A percentile compares a stretch with the other conserved stretches of the same genome.
phyloP scores from a whole-genome alignment of 208 protist genomes.

The Angomonas deanei region DNA sequence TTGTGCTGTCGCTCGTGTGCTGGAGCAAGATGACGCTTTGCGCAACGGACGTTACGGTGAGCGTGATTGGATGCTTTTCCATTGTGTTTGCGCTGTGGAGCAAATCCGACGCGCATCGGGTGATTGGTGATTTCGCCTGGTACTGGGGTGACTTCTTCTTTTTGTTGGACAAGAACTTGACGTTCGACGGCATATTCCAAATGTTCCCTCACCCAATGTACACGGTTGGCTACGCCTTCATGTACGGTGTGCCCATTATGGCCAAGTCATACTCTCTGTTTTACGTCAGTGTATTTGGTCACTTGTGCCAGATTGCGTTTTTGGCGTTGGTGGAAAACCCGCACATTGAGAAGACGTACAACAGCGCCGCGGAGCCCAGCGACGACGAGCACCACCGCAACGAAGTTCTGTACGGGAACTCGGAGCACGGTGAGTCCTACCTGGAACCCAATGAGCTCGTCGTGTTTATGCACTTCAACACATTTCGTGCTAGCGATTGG shows the following conservation, averaged over 20 bases:
- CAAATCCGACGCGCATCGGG: conserved; percentile 93
- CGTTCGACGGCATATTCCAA: conserved; percentile 94
- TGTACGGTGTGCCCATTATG: conserved; percentile 91
- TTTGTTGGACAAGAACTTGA: conserved; percentile 87
- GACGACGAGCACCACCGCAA: conserved; percentile 40
- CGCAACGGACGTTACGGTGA: conserved; percentile 43
- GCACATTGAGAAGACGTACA: conserved; percentile 85
- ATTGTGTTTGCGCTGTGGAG: conserved; percentile 90
- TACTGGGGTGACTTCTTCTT: conserved; percentile 98
- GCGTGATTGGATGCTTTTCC: conserved; percentile 63
- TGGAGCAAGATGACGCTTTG: conserved; percentile 38
- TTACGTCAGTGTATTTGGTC: conserved; percentile 88
- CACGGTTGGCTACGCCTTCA: conserved; percentile 92
- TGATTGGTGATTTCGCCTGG: conserved; percentile 95
- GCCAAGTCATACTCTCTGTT: conserved; percentile 90
- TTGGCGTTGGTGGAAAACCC: conserved; percentile 91
- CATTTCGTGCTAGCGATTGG: conserved; percentile 75
- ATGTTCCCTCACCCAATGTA: conserved; percentile 96
- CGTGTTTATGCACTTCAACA: conserved; percentile 71
- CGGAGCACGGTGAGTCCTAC: conserved; percentile 24
- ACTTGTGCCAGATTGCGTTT: conserved; percentile 92
- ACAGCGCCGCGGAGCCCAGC: conserved; percentile 11
- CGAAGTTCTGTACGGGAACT: conserved; percentile 36
- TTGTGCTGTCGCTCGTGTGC: conserved; percentile 63
- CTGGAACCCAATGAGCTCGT: conserved; percentile 58